A percentile compares a stretch with the other conserved stretches of the same genome.
Evolutionary conservation across 2,329 filamentous ascomycete genomes (phyloP).

Genomic region (Colletotrichum karsti): DNA sequence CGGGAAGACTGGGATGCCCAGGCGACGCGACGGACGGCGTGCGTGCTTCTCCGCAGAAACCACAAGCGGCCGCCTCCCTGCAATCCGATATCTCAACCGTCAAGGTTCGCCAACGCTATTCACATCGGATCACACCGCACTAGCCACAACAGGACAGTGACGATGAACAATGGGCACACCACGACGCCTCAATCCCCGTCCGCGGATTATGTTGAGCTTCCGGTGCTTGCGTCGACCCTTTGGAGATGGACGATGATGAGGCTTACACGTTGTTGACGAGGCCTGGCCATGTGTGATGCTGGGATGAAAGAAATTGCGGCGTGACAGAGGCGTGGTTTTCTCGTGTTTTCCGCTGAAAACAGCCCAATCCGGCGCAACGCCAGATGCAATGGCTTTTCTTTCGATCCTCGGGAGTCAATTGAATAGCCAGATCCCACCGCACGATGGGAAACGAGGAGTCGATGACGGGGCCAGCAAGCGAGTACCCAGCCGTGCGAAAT

Average conservation of each 20-base stretch:
- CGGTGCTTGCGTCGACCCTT: not conserved
- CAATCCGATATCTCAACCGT: constrained; percentile 25
- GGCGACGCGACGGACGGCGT: too few relatives aligned
- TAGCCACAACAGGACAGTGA: constrained; percentile 25
- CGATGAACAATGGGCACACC: constrained; percentile 19
- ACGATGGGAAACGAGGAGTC: not conserved
- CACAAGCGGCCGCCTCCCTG: constrained; percentile 15
- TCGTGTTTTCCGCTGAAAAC: not conserved
- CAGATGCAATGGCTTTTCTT: not conserved
- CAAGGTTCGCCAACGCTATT: constrained; percentile 25
- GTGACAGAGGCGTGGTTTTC: constrained; percentile 7
- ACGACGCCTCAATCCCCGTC: constrained; percentile 20
- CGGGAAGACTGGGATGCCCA: constrained; percentile 24
- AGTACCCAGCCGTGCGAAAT: not conserved
- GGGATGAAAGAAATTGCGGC: constrained; percentile 11
- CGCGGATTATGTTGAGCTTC: constrained; percentile 10
- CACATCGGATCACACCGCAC: constrained; percentile 30
- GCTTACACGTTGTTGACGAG: not conserved
- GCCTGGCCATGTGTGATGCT: not conserved
- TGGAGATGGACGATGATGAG: not conserved
- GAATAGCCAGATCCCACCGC: constrained; percentile 15
- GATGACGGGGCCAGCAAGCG: not conserved
- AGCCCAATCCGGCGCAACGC: not conserved
- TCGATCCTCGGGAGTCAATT: not conserved
- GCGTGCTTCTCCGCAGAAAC: constrained; percentile 22